Evolutionary conservation across 352 stramenopile species (phyloP).

Genomic region (Thalassiosira oceanica): DNA sequence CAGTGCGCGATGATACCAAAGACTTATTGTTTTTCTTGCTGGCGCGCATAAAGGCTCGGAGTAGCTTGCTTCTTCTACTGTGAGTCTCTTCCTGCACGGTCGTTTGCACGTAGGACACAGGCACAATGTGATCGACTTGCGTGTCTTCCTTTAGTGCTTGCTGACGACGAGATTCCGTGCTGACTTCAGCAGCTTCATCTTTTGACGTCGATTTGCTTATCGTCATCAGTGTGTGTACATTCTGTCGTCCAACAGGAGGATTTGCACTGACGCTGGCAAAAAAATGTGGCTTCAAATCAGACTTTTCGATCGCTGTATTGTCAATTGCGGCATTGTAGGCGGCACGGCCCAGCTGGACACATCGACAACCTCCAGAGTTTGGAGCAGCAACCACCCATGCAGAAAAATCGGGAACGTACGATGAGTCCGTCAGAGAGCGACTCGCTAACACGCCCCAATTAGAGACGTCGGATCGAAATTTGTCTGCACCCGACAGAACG

Average conservation of each 20-base stretch:
- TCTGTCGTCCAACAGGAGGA: neutral
- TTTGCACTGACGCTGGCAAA: conserved; percentile 1
- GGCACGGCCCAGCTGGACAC: conserved; percentile 36
- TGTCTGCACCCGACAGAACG: conserved; percentile 75
- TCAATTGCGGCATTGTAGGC: conserved; percentile 41
- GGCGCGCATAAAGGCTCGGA: conserved; percentile 28
- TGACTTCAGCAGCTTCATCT: neutral
- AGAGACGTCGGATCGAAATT: conserved; percentile 77
- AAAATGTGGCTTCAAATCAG: conserved; percentile 17
- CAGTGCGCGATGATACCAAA: no score
- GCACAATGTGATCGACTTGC: neutral
- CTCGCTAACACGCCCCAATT: conserved; percentile 77
- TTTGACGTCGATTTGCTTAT: conserved; percentile 7
- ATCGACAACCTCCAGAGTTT: conserved; percentile 34
- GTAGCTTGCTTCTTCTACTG: conserved; percentile 28
- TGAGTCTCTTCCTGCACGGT: conserved; percentile 23
- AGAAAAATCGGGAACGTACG: conserved; percentile 80
- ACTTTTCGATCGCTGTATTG: conserved; percentile 46
- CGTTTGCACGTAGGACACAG: conserved; percentile 12
- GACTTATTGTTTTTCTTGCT: no score
- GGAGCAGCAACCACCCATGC: conserved; percentile 51
- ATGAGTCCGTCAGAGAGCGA: conserved; percentile 54
- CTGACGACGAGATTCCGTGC: neutral
- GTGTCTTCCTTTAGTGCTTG: conserved; percentile 1
- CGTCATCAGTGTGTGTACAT: neutral